These are phyloP conservation scores for Discostella pseudostelligera DNA, from an alignment of 108 stramenopile species.

Conservation along the genomic window DNA sequence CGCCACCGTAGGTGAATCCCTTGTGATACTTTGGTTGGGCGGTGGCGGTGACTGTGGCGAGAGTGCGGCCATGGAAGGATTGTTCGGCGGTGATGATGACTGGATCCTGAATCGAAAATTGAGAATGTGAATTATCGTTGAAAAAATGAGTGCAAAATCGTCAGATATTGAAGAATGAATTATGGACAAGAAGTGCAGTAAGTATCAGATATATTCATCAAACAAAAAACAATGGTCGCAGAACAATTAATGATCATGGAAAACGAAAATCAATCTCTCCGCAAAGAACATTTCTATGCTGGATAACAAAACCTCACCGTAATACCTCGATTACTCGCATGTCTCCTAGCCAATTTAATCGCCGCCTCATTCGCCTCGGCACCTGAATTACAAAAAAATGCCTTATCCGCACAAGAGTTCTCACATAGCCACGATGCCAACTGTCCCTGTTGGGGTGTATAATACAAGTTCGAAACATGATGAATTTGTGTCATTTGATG, in stretches of 20 bases:
- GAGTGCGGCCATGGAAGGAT: slow-evolving; percentile 95
- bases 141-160: too few species aligned
- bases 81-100: slow-evolving; percentile 91
- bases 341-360: slow-evolving; percentile 92
- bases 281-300: neutral
- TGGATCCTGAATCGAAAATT: slow-evolving; percentile 79
- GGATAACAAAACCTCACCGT: slow-evolving; percentile 38
- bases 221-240: too few species aligned
- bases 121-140: too few species aligned
- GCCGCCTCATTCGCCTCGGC: slow-evolving; percentile 98
- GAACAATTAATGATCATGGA: too few species aligned
- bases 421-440: slow-evolving; percentile 92
- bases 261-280: too few species aligned
- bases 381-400: slow-evolving; percentile 98
- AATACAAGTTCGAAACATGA: slow-evolving; percentile 94
- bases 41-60: slow-evolving; percentile 95
- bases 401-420: slow-evolving; percentile 90
- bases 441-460: slow-evolving; percentile 86
- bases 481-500: slow-evolving; percentile 87
- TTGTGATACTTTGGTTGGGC: slow-evolving; percentile 96
- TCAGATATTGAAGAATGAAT: too few species aligned
- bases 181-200: too few species aligned
- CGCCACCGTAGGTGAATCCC: slow-evolving; percentile 82
- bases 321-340: slow-evolving; percentile 78
- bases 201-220: too few species aligned